phyloP scores from a whole-genome alignment of 495 filamentous ascomycete species.

The Penicillium desertorum region DNA sequence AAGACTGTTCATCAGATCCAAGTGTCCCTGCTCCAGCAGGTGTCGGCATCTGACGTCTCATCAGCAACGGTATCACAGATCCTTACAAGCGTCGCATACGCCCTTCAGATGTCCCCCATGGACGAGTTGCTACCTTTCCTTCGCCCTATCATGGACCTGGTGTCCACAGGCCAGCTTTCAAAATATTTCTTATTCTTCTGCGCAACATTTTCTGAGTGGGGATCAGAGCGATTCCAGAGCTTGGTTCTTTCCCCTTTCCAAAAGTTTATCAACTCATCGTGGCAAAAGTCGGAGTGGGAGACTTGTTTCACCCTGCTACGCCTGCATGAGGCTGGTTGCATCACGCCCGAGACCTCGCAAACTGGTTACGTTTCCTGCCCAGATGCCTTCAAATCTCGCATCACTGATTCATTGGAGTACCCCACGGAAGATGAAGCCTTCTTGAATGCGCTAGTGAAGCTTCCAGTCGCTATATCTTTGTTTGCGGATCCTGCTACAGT shows the following conservation, averaged over 20 bases:
- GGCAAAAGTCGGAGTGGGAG: constrained; percentile 65
- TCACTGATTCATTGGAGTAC: constrained; percentile 61
- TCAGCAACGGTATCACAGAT: constrained; percentile 55
- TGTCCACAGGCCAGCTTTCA: constrained; percentile 62
- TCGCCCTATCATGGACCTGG: constrained; percentile 58
- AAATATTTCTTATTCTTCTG: constrained; percentile 80
- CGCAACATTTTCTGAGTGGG: constrained; percentile 69
- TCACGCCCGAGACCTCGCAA: constrained; percentile 44
- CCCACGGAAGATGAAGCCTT: constrained; percentile 33
- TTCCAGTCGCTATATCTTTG: constrained; percentile 39
- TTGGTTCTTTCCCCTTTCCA: constrained; percentile 79
- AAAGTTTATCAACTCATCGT: constrained; percentile 73
- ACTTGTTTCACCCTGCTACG: constrained; percentile 69
- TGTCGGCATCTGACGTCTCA: constrained; percentile 39
- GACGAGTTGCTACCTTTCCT: constrained; percentile 72
- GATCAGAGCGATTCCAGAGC: constrained; percentile 70
- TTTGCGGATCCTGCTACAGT: constrained; percentile 35
- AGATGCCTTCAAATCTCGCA: constrained; percentile 66
- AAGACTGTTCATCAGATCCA: constrained; percentile 57
- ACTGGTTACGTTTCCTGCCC: constrained; percentile 61
- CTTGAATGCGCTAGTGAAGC: constrained; percentile 43
- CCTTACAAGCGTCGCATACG: constrained; percentile 62
- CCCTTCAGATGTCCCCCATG: constrained; percentile 74
- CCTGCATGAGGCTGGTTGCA: constrained; percentile 56
- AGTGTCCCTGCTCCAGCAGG: constrained; percentile 52